These are phyloP conservation scores for Venturia oleaginea DNA, from an alignment of 2,329 filamentous ascomycete species.

Conservation along the genomic window DNA sequence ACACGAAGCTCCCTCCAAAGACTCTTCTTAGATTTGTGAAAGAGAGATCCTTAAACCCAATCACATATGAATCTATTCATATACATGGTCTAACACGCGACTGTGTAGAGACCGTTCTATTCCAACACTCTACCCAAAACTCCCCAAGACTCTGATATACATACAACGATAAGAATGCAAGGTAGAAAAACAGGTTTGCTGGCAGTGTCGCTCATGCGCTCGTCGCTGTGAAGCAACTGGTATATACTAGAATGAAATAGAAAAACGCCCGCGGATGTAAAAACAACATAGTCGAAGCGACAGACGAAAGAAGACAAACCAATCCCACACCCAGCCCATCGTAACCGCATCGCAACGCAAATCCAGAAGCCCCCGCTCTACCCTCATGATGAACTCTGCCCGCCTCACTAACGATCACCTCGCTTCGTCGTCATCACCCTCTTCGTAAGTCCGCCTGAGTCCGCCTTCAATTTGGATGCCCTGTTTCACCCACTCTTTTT, in stretches of 20 bases:
- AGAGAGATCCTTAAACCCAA: background rate
- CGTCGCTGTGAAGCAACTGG: background rate
- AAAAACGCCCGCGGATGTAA: background rate
- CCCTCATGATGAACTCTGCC: background rate
- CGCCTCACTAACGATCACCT: conserved; percentile 3
- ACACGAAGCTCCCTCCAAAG: too few species aligned
- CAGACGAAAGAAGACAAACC: background rate
- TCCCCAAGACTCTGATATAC: background rate
- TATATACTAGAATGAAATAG: background rate
- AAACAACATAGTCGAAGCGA: background rate
- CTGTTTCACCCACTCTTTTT: conserved; percentile 64
- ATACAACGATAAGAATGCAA: background rate
- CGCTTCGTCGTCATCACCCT: conserved; percentile 4
- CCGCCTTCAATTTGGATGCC: conserved; percentile 61
- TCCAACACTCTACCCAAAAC: background rate
- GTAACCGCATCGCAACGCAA: background rate
- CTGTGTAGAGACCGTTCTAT: background rate
- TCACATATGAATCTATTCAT: background rate
- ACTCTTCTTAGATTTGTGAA: too few species aligned
- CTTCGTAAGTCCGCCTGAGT: conserved; percentile 26
- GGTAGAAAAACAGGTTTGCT: background rate
- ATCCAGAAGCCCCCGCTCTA: background rate
- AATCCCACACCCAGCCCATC: background rate
- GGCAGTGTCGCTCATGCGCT: background rate
- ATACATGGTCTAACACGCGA: background rate